phyloP scores from a whole-genome alignment of 2,329 filamentous ascomycete genomes.

The Verticillium albo-atrum region DNA sequence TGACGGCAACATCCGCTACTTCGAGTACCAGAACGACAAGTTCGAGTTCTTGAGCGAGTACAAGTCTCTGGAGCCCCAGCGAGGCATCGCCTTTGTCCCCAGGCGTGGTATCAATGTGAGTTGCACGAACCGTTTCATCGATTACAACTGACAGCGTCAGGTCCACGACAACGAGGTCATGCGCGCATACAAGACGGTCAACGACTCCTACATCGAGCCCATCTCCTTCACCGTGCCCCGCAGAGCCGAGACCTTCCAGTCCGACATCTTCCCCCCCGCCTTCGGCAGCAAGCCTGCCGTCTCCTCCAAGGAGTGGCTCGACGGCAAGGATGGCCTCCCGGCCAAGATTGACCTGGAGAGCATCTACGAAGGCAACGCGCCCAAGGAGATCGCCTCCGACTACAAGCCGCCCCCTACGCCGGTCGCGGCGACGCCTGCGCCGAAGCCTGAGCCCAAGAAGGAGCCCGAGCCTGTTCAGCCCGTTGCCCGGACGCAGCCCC shows the following conservation, averaged over 20 bases:
- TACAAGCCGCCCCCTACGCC: conserved; percentile 53
- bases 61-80: conserved; percentile 93
- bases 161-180: conserved; percentile 95
- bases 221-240: conserved; percentile 96
- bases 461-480: conserved; percentile 32
- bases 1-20: conserved; percentile 99
- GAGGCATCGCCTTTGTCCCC: conserved; percentile 89
- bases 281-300: conserved; percentile 76
- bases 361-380: conserved; percentile 78
- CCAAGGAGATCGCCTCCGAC: conserved; percentile 70
- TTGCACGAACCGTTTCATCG: conserved; percentile 3
- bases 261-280: conserved; percentile 91
- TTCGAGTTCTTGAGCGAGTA: conserved; percentile 97
- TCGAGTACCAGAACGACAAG: conserved; percentile 97
- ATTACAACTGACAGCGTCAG: conserved; percentile 30
- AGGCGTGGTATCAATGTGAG: conserved; percentile 87
- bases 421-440: conserved; percentile 35
- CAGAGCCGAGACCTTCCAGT: conserved; percentile 90
- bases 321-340: conserved; percentile 77
- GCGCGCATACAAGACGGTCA: conserved; percentile 95
- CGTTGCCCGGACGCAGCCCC: conserved; percentile 43
- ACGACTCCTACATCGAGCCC: conserved; percentile 89
- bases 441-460: conserved; percentile 48
- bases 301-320: conserved; percentile 77
- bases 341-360: conserved; percentile 93